A percentile compares a stretch with the other conserved stretches of the same genome.
Evolutionary conservation across 2,329 filamentous ascomycete species (phyloP).

Genomic region (Penicillium sp.): DNA sequence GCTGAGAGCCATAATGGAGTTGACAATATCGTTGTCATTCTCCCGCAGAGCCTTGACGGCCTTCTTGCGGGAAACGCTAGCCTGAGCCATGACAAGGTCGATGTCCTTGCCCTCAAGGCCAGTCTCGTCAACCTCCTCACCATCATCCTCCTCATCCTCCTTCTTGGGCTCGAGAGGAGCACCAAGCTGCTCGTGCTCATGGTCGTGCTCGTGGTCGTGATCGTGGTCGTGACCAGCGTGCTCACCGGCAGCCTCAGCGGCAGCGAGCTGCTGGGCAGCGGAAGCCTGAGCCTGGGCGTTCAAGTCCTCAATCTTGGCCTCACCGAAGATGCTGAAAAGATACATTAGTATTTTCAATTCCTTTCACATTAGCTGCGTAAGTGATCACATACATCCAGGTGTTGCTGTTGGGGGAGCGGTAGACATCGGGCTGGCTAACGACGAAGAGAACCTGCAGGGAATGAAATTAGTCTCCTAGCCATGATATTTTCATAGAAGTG

Average conservation of each 20-base stretch:
- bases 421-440: slow-evolving; percentile 99
- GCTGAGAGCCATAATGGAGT: slow-evolving; percentile 99
- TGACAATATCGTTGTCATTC: slow-evolving; percentile 99
- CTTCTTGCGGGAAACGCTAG: slow-evolving; percentile 95
- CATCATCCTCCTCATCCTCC: slow-evolving; percentile 86
- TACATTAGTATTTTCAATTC: slow-evolving; percentile 23
- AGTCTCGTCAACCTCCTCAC: slow-evolving; percentile 90
- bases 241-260: slow-evolving; percentile 64
- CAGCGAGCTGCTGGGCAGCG: slow-evolving; percentile 91
- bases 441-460: slow-evolving; percentile 89
- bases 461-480: not conserved
- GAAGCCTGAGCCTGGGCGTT: slow-evolving; percentile 97
- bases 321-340: slow-evolving; percentile 83
- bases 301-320: slow-evolving; percentile 99
- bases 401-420: slow-evolving; percentile 99
- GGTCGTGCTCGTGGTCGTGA: slow-evolving; percentile 27
- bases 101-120: slow-evolving; percentile 99
- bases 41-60: slow-evolving; percentile 94
- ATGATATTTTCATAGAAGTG: not conserved
- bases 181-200: slow-evolving; percentile 62
- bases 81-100: slow-evolving; percentile 98
- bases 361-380: not conserved
- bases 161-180: slow-evolving; percentile 61
- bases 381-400: slow-evolving; percentile 85
- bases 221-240: slow-evolving; percentile 61